Conservation (phyloP, 768 basidiomycete genomes). For the Russula emetica region DNA sequence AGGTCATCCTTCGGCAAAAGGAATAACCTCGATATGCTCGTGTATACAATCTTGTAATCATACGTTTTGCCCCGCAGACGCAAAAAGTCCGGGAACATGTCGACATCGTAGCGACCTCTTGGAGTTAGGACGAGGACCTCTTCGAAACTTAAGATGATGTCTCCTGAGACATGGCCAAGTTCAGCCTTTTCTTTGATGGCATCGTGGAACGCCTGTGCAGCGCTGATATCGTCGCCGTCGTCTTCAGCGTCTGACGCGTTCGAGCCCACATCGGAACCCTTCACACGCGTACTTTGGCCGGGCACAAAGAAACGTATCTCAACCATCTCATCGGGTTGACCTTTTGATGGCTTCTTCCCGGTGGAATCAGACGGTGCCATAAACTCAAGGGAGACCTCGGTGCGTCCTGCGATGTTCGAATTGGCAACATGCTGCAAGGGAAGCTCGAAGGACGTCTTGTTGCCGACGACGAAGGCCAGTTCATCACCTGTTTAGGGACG, state of each 20-base stretch:
- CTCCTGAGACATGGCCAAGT: conserved; percentile 86
- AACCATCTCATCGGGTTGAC: conserved; percentile 75
- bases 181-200: conserved; percentile 94
- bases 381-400: conserved; percentile 99
- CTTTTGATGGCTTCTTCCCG: conserved; percentile 42
- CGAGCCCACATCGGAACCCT: conserved; percentile 68
- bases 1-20: conserved; percentile 94
- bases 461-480: conserved; percentile 84
- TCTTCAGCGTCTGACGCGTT: conserved; percentile 67
- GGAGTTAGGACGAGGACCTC: conserved; percentile 94
- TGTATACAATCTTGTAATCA: conserved; percentile 95
- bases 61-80: conserved; percentile 97
- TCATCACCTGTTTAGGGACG: conserved; percentile 62
- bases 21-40: conserved; percentile 83
- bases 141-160: conserved; percentile 90
- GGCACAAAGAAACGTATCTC: conserved; percentile 98
- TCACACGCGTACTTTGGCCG: conserved; percentile 55
- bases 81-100: conserved; percentile 94
- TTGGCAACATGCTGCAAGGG: conserved; percentile 86
- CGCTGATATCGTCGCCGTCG: conserved; percentile 76
- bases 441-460: conserved; percentile 84
- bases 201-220: conserved; percentile 96
- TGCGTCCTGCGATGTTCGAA: conserved; percentile 95
- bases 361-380: conserved; percentile 45
- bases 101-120: conserved; percentile 94